Evolutionary conservation across 2,329 filamentous ascomycete species (phyloP).

Genomic region (Phialocephala sp.): DNA sequence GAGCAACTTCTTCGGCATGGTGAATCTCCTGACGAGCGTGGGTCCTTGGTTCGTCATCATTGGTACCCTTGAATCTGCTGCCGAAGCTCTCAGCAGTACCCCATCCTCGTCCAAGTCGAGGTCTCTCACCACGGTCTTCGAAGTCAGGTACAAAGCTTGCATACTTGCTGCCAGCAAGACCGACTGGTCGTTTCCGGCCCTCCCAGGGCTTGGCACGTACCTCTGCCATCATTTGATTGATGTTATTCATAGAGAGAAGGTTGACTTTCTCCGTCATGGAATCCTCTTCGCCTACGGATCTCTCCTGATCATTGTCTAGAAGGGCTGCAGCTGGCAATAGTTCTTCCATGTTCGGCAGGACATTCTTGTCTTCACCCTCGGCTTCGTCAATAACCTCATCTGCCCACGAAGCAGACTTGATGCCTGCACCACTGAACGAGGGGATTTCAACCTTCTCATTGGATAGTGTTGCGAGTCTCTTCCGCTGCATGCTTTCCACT

Average conservation of each 20-base stretch:
- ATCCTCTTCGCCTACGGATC: background rate
- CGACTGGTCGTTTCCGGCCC: conserved; percentile 13
- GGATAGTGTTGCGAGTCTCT: conserved; percentile 22
- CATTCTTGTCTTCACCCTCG: background rate
- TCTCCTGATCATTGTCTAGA: conserved; percentile 1
- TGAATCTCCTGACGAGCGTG: background rate
- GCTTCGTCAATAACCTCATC: conserved; percentile 35
- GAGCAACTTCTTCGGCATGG: background rate
- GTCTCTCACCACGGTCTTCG: conserved; percentile 1
- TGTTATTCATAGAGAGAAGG: background rate
- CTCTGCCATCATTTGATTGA: background rate
- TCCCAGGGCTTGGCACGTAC: background rate
- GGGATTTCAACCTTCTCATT: conserved; percentile 33
- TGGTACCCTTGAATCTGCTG: background rate
- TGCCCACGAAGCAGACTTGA: conserved; percentile 32
- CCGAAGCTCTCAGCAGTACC: background rate
- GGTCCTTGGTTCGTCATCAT: background rate
- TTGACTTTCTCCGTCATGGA: conserved; percentile 9
- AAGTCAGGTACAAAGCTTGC: conserved; percentile 14
- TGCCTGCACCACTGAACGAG: conserved; percentile 20
- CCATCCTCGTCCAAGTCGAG: background rate
- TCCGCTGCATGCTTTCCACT: conserved; percentile 14
- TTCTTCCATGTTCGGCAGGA: background rate
- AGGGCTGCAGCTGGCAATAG: background rate
- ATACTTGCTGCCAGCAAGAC: conserved; percentile 29